Evolutionary conservation across 306 rosid species (phyloP).

Genomic region (Vicia villosa): DNA sequence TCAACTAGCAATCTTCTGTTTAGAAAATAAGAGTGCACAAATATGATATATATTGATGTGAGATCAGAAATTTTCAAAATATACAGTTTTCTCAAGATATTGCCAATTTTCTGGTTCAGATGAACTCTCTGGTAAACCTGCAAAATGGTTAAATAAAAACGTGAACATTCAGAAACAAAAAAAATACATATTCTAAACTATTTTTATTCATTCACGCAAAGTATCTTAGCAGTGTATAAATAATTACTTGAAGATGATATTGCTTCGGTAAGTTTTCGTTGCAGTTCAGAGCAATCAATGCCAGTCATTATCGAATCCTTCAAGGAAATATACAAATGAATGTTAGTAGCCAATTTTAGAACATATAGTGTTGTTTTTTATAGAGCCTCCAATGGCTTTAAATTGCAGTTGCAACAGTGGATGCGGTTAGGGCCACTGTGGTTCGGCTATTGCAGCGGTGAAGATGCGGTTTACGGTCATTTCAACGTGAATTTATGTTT

Average conservation of each 20-base stretch:
- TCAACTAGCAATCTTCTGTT: neutral
- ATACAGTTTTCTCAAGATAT: slow-evolving; percentile 16
- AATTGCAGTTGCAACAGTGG: no score
- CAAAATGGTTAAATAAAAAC: neutral
- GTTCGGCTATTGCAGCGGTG: no score
- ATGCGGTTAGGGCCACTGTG: no score
- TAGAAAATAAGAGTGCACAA: neutral
- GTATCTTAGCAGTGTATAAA: neutral
- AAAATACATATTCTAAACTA: neutral
- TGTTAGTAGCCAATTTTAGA: slow-evolving; percentile 13
- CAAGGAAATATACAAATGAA: neutral
- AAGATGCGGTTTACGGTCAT: no score
- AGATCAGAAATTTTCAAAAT: no score
- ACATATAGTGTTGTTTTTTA: no score
- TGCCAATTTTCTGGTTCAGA: slow-evolving; percentile 10
- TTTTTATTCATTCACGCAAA: neutral
- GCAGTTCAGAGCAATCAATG: slow-evolving; percentile 46
- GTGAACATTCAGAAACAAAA: neutral
- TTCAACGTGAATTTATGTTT: no score
- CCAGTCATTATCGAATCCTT: slow-evolving; percentile 42
- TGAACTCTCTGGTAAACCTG: slow-evolving; percentile 36
- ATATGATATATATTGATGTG: no score
- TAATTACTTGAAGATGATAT: slow-evolving; percentile 42
- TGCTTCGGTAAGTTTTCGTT: slow-evolving; percentile 51
- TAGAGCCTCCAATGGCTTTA: no score